These are phyloP conservation scores for Miscanthus sacchariflorus DNA, from an alignment of 202 grass and related monocot genomes.

Conservation along the genomic window DNA sequence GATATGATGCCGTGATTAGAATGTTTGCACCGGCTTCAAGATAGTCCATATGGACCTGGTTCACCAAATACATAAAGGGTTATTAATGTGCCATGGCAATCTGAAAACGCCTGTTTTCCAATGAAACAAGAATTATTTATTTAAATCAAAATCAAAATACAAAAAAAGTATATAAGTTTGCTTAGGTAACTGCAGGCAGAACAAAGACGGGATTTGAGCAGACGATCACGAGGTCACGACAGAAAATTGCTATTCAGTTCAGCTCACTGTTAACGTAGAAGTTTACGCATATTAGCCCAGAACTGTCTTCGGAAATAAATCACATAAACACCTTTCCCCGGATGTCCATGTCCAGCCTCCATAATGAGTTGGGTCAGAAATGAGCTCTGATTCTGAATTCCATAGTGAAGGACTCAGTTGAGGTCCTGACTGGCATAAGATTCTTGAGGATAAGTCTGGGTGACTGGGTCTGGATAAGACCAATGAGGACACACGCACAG, in stretches of 20 bases:
- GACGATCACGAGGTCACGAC: neutral
- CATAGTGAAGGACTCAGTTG: neutral
- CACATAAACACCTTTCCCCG: neutral
- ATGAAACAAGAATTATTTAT: neutral
- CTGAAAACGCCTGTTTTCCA: constrained; percentile 3
- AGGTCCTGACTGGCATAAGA: neutral
- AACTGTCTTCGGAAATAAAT: constrained; percentile 26
- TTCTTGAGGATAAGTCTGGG: neutral
- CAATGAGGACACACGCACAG: neutral
- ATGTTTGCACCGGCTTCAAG: constrained; percentile 91
- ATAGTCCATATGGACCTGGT: constrained; percentile 95
- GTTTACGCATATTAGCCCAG: neutral
- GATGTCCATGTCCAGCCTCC: neutral
- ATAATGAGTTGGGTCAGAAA: neutral
- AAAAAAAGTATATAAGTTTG: neutral
- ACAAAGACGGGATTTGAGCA: neutral
- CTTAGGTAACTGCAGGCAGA: neutral
- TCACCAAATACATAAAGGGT: constrained; percentile 35
- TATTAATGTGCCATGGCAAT: constrained; percentile 29
- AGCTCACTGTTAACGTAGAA: neutral
- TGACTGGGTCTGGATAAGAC: neutral
- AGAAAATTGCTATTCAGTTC: neutral
- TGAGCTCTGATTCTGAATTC: neutral
- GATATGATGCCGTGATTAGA: constrained; percentile 93
- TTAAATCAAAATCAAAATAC: neutral